Evolutionary conservation across 2,329 filamentous ascomycete genomes (phyloP).

Genomic region (Sarocladium brachiariae): DNA sequence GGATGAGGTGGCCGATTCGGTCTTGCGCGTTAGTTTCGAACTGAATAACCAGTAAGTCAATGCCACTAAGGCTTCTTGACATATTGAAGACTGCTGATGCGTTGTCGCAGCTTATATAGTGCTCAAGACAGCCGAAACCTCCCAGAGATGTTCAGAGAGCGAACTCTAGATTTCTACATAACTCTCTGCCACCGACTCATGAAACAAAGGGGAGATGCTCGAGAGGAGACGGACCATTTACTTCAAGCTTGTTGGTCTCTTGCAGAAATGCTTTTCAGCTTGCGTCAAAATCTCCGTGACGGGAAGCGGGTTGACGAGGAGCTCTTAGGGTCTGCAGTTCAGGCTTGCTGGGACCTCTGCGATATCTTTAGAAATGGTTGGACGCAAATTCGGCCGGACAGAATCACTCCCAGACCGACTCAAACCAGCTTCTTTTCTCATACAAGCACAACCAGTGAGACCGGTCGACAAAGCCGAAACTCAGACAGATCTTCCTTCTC

Average conservation of each 20-base stretch:
- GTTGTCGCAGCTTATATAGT: constrained; percentile 63
- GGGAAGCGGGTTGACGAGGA: constrained; percentile 72
- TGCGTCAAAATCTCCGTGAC: constrained; percentile 75
- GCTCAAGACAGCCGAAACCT: constrained; percentile 73
- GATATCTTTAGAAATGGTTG: constrained; percentile 90
- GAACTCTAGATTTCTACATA: constrained; percentile 90
- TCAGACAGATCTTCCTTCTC: constrained; percentile 42
- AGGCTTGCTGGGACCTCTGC: constrained; percentile 91
- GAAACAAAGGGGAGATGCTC: constrained; percentile 78
- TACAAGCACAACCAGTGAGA: constrained; percentile 24
- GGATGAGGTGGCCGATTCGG: constrained; percentile 76
- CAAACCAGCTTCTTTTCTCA: constrained; percentile 63
- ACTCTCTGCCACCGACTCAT: constrained; percentile 92
- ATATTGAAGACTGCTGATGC: constrained; percentile 19
- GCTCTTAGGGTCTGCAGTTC: constrained; percentile 76
- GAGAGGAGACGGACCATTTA: constrained; percentile 76
- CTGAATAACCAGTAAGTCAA: constrained; percentile 73
- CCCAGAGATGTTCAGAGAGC: constrained; percentile 79
- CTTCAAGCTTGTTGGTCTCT: constrained; percentile 83
- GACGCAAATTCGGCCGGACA: constrained; percentile 80
- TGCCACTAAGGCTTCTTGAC: neutral
- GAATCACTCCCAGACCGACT: constrained; percentile 75
- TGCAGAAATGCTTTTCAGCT: constrained; percentile 86
- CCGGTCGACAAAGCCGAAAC: constrained; percentile 40
- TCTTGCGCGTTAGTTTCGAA: constrained; percentile 88